These are phyloP conservation scores for Cutaneotrichosporon dermatis DNA, from an alignment of 1,284 basidiomycete genomes.

Conservation along the genomic window DNA sequence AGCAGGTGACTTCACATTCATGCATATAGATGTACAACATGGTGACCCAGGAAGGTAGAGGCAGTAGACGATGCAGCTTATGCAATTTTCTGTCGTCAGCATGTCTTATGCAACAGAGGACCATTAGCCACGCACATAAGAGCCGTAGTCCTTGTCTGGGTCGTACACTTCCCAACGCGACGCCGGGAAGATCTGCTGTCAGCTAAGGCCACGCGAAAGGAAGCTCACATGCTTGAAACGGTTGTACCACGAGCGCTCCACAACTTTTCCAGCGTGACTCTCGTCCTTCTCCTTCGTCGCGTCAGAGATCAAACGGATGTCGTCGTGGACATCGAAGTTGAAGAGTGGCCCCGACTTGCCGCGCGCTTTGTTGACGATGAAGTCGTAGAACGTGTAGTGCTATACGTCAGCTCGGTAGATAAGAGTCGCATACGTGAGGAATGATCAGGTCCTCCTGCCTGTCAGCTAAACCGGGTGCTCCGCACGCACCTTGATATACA, in stretches of 20 bases:
- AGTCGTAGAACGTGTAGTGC: constrained; percentile 98
- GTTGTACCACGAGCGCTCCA: constrained; percentile 92
- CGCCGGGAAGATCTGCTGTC: constrained; percentile 79
- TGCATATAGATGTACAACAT: not conserved
- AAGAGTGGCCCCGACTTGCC: constrained; percentile 97
- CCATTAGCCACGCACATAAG: constrained; percentile 54
- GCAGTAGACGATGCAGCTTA: not conserved
- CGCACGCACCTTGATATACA: constrained; percentile 84
- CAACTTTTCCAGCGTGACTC: constrained; percentile 97
- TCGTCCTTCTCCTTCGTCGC: constrained; percentile 97
- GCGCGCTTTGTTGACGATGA: constrained; percentile 95
- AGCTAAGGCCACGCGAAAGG: not conserved
- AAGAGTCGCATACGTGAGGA: constrained; percentile 65
- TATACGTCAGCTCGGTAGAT: constrained; percentile 42
- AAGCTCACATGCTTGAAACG: constrained; percentile 68
- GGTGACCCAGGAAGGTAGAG: not conserved
- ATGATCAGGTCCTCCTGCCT: constrained; percentile 87
- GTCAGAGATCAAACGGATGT: constrained; percentile 90
- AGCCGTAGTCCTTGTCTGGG: constrained; percentile 83
- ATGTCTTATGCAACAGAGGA: too few relatives aligned
- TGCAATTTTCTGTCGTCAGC: constrained; percentile 15
- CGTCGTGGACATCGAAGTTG: constrained; percentile 98
- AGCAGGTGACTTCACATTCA: too few relatives aligned
- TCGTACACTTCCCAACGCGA: constrained; percentile 94
- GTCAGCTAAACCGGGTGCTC: not conserved